phyloP scores from a whole-genome alignment of 1,284 basidiomycete species.

The Papiliotrema nemorosa region DNA sequence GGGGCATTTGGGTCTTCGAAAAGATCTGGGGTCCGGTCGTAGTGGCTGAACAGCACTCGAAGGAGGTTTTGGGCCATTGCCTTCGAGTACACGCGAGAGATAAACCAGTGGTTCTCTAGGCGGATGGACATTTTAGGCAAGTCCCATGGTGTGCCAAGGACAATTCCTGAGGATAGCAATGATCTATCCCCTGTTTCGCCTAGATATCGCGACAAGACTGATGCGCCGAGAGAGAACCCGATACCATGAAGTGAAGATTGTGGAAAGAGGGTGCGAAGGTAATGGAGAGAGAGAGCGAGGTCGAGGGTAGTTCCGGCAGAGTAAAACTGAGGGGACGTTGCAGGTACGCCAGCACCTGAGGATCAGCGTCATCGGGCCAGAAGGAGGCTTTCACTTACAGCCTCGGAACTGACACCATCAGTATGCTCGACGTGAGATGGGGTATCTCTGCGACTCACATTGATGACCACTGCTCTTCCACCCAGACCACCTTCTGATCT shows the following conservation, averaged over 20 bases:
- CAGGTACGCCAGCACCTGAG: constrained; percentile 69
- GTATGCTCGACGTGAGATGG: neutral
- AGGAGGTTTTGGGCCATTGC: constrained; percentile 78
- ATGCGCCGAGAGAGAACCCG: constrained; percentile 92
- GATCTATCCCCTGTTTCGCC: constrained; percentile 77
- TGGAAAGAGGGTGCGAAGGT: constrained; percentile 71
- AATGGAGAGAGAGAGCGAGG: constrained; percentile 72
- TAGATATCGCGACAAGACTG: constrained; percentile 85
- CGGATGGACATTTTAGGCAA: constrained; percentile 38
- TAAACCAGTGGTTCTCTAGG: constrained; percentile 62
- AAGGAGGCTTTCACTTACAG: constrained; percentile 55
- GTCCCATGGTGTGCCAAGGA: constrained; percentile 64
- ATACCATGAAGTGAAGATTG: constrained; percentile 77
- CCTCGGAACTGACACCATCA: constrained; percentile 62
- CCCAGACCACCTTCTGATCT: constrained; percentile 73
- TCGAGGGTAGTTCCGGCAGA: constrained; percentile 79
- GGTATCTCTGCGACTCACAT: constrained; percentile 48
- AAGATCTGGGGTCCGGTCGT: constrained; percentile 40
- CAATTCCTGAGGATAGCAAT: constrained; percentile 71
- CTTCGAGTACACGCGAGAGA: constrained; percentile 71
- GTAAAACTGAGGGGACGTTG: constrained; percentile 70
- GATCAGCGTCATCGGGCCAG: neutral
- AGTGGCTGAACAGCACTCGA: constrained; percentile 63
- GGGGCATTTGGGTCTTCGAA: constrained; percentile 20
- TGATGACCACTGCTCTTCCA: constrained; percentile 80